These are phyloP conservation scores for Hymenoscyphus repandus DNA, from an alignment of 2,329 filamentous ascomycete genomes.

Conservation along the genomic window DNA sequence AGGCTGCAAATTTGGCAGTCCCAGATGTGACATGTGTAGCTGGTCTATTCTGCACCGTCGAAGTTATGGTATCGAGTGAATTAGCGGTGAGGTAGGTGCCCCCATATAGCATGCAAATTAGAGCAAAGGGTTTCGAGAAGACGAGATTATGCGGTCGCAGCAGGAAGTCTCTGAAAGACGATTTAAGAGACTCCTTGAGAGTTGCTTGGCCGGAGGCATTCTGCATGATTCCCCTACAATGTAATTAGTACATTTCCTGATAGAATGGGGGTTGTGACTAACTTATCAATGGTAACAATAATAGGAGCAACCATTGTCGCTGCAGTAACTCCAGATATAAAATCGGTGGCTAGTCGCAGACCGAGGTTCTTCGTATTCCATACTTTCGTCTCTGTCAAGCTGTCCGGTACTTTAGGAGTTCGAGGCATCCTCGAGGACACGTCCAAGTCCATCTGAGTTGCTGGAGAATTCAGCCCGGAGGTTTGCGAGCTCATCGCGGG, in stretches of 20 bases:
- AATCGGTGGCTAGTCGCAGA: slow-evolving; percentile 62
- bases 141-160: slow-evolving; percentile 56
- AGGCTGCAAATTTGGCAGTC: slow-evolving; percentile 73
- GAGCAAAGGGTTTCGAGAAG: slow-evolving; percentile 59
- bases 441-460: slow-evolving; percentile 7
- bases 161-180: slow-evolving; percentile 52
- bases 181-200: slow-evolving; percentile 53
- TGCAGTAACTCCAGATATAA: slow-evolving; percentile 63
- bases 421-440: slow-evolving; percentile 8
- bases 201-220: slow-evolving; percentile 67
- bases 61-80: slow-evolving; percentile 71
- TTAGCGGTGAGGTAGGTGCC: slow-evolving; percentile 90
- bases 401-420: slow-evolving; percentile 13
- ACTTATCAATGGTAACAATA: slow-evolving; percentile 86
- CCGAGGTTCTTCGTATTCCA: slow-evolving; percentile 77
- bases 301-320: slow-evolving; percentile 74
- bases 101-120: slow-evolving; percentile 74
- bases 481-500: slow-evolving; percentile 14
- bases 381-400: slow-evolving; percentile 19
- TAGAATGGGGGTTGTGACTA: slow-evolving; percentile 4
- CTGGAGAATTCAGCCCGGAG: slow-evolving; percentile 14
- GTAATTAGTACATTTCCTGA: slow-evolving; percentile 13
- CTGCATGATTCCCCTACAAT: slow-evolving; percentile 66
- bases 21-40: slow-evolving; percentile 66
- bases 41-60: slow-evolving; percentile 53